A percentile compares a stretch with the other conserved stretches of the same genome.
Evolutionary conservation across 1,284 basidiomycete species (phyloP).

Genomic region (Dichomitus squalens): DNA sequence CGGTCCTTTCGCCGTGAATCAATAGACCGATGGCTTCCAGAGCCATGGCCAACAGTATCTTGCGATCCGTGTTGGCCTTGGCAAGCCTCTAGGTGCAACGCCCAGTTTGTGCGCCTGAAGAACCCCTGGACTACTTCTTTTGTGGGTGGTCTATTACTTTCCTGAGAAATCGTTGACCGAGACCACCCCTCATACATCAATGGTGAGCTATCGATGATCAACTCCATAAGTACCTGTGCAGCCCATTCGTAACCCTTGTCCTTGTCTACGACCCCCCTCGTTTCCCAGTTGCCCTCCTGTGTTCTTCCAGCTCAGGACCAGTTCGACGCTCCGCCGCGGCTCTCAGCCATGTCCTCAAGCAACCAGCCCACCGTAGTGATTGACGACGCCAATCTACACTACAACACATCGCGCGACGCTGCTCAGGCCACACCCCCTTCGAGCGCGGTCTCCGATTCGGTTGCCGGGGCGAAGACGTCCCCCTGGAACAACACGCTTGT

Average conservation of each 20-base stretch:
- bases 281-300: neutral
- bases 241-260: neutral
- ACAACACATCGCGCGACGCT: neutral
- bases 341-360: neutral
- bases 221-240: neutral
- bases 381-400: slow-evolving; percentile 5
- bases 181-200: neutral
- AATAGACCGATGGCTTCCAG: too few species aligned
- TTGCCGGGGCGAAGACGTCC: neutral
- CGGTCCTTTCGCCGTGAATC: too few species aligned
- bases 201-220: neutral
- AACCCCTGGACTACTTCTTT: neutral
- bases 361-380: neutral
- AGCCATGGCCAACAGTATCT: too few species aligned
- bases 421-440: neutral
- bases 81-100: neutral
- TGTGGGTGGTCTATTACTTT: neutral
- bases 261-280: neutral
- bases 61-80: neutral
- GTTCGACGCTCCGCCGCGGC: neutral
- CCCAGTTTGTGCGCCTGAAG: neutral
- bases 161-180: neutral
- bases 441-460: neutral
- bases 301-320: neutral
- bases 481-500: neutral